Evolutionary conservation across 2,329 filamentous ascomycete species (phyloP).

Genomic region (Aspergillus novoparasiticus): DNA sequence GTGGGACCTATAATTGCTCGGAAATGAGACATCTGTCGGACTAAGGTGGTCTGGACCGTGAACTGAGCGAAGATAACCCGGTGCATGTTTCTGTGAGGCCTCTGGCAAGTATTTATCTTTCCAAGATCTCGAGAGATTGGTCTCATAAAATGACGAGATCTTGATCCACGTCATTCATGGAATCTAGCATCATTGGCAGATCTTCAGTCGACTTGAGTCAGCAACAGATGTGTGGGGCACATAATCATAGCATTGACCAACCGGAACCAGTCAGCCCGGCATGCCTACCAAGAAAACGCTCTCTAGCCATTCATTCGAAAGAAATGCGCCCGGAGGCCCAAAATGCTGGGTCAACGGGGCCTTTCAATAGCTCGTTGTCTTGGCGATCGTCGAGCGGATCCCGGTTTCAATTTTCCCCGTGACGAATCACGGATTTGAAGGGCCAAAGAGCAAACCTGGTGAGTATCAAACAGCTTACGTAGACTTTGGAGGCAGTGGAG

Average conservation of each 20-base stretch:
- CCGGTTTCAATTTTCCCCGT: background rate
- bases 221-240: background rate
- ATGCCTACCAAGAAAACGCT: background rate
- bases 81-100: background rate
- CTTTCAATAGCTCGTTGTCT: background rate
- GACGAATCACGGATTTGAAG: background rate
- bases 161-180: background rate
- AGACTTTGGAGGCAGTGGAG: background rate
- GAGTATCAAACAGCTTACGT: conserved; percentile 3
- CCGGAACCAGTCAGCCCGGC: background rate
- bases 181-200: background rate
- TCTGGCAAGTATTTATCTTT: background rate
- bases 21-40: background rate
- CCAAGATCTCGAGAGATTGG: background rate
- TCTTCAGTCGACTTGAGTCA: background rate
- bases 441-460: background rate
- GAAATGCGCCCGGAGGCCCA: background rate
- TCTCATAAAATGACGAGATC: background rate
- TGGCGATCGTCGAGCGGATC: background rate
- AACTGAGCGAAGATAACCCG: background rate
- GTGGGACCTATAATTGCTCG: background rate
- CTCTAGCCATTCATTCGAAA: background rate
- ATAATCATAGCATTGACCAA: background rate
- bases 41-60: background rate
- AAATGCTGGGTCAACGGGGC: background rate